Evolutionary conservation across 1,284 basidiomycete genomes (phyloP).

Genomic region (Ustilago xerochloae): DNA sequence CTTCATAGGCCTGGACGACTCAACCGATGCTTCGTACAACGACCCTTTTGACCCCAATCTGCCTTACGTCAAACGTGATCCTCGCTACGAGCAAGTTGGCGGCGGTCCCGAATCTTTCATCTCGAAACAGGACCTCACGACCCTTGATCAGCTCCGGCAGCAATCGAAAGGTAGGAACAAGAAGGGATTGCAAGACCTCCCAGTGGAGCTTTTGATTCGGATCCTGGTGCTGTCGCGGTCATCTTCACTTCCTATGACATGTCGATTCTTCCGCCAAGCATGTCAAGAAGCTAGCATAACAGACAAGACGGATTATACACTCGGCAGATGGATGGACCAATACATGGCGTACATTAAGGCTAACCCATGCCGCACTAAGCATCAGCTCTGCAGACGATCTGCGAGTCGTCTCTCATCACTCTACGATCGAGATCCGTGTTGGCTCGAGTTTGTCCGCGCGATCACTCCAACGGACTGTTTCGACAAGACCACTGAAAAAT

Average conservation of each 20-base stretch:
- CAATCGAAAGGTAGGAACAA: constrained; percentile 4
- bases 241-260: constrained; percentile 7
- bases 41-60: constrained; percentile 21
- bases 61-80: constrained; percentile 19
- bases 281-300: constrained; percentile 4
- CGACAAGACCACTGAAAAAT: background rate
- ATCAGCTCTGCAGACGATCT: constrained; percentile 10
- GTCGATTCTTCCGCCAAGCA: constrained; percentile 19
- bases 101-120: background rate
- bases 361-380: constrained; percentile 15
- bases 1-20: background rate
- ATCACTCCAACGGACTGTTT: constrained; percentile 2
- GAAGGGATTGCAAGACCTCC: constrained; percentile 38
- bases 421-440: background rate
- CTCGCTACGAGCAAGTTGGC: constrained; percentile 25
- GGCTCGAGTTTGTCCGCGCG: constrained; percentile 1
- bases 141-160: background rate
- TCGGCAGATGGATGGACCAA: constrained; percentile 21
- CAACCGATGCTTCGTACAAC: no score
- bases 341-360: background rate
- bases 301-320: constrained; percentile 22
- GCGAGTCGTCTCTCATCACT: constrained; percentile 3
- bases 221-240: constrained; percentile 33
- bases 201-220: constrained; percentile 26
- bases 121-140: background rate